These are phyloP conservation scores for Colletotrichum noveboracense DNA, from an alignment of 2,329 filamentous ascomycete species.

Conservation along the genomic window DNA sequence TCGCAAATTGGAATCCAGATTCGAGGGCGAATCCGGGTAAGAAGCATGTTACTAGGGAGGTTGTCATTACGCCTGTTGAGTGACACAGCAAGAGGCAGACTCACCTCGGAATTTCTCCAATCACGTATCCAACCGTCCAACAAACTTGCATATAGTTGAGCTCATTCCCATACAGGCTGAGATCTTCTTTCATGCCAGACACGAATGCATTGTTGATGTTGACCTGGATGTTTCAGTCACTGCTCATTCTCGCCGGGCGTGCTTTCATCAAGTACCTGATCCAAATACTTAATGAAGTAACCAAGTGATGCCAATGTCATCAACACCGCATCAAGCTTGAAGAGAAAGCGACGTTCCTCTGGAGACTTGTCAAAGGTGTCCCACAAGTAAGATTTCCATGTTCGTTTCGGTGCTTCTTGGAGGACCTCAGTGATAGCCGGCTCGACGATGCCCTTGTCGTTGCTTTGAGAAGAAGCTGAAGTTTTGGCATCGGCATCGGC, in stretches of 20 bases:
- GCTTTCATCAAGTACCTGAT: slow-evolving; percentile 10
- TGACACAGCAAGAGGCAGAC: neutral
- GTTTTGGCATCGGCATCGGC: neutral
- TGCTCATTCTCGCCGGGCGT: neutral
- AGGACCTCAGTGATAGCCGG: slow-evolving; percentile 11
- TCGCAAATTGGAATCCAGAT: slow-evolving; percentile 33
- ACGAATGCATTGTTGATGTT: slow-evolving; percentile 41
- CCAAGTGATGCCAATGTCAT: slow-evolving; percentile 34
- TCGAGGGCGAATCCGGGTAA: slow-evolving; percentile 34
- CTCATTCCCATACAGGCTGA: slow-evolving; percentile 28
- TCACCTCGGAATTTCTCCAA: slow-evolving; percentile 29
- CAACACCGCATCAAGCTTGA: slow-evolving; percentile 46
- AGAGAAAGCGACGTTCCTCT: slow-evolving; percentile 42
- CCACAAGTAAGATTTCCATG: slow-evolving; percentile 53
- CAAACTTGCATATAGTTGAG: slow-evolving; percentile 29
- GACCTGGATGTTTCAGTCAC: slow-evolving; percentile 27
- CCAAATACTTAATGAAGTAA: slow-evolving; percentile 28
- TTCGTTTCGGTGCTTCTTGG: slow-evolving; percentile 36
- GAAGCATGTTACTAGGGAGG: slow-evolving; percentile 32
- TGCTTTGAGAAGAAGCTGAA: neutral
- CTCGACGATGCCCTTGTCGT: neutral
- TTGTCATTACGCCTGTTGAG: neutral
- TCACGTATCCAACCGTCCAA: slow-evolving; percentile 27
- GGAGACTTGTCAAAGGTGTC: slow-evolving; percentile 49
- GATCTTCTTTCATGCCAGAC: slow-evolving; percentile 28